phyloP scores from a whole-genome alignment of 352 stramenopile species.

The Pythium apleroticum region DNA sequence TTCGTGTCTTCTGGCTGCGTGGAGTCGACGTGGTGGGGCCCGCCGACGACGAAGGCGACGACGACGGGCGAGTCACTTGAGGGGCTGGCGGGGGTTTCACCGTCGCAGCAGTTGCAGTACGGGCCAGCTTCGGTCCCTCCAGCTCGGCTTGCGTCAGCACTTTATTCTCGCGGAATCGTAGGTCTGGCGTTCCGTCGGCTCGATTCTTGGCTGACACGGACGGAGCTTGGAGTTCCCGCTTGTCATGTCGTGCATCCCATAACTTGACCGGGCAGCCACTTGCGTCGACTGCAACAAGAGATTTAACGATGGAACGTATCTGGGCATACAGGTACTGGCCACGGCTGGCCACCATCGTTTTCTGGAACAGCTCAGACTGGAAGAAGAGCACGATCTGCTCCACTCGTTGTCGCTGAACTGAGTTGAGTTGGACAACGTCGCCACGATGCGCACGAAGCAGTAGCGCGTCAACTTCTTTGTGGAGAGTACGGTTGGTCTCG shows the following conservation, averaged over 20 bases:
- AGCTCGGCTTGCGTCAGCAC: not conserved
- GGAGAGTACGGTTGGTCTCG: constrained; percentile 7
- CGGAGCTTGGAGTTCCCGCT: not conserved
- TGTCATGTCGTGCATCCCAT: constrained; percentile 3
- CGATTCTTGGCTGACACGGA: not conserved
- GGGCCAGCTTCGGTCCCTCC: not conserved
- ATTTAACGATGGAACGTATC: constrained; percentile 4
- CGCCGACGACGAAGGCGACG: not conserved
- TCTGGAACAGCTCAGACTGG: constrained; percentile 12
- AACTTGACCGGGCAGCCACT: not conserved
- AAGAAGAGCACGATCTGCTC: constrained; percentile 6
- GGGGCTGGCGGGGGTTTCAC: not conserved
- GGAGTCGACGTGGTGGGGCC: not conserved
- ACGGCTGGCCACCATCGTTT: not conserved
- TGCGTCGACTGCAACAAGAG: not conserved
- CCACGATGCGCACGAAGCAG: not conserved
- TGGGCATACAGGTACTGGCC: constrained; percentile 12
- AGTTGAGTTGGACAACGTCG: not conserved
- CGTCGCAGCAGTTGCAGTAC: not conserved
- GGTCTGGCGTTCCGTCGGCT: not conserved
- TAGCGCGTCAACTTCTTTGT: constrained; percentile 9
- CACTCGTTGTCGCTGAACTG: not conserved
- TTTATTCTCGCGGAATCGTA: constrained; percentile 3
- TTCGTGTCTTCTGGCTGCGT: not conserved
- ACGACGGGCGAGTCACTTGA: not conserved